Conservation (phyloP, 2,329 filamentous ascomycete genomes). For the Aspergillus luchuensis region DNA sequence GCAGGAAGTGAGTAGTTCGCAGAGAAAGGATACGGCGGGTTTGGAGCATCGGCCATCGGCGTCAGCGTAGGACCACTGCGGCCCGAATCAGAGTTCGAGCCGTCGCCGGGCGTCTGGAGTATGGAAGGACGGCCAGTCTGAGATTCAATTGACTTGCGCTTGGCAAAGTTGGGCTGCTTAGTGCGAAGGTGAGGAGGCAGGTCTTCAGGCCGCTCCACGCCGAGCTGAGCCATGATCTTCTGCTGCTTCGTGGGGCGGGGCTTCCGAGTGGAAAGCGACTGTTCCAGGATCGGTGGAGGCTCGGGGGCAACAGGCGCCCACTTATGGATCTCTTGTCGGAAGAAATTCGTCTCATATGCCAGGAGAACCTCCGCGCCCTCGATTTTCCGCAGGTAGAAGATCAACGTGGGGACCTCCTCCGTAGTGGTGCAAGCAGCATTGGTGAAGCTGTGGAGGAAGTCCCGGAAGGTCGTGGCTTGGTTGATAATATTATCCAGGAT, state of each 20-base stretch:
- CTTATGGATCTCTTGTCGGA: slow-evolving; percentile 91
- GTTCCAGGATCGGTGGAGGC: slow-evolving; percentile 80
- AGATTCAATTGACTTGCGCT: slow-evolving; percentile 68
- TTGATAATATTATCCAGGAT: slow-evolving; percentile 83
- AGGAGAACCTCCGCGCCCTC: slow-evolving; percentile 94
- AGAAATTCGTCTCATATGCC: slow-evolving; percentile 93
- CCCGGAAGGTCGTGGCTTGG: slow-evolving; percentile 79
- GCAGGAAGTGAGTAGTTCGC: slow-evolving; percentile 42
- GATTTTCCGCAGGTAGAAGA: slow-evolving; percentile 95
- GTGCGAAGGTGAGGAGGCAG: slow-evolving; percentile 79
- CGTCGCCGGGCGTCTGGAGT: slow-evolving; percentile 35
- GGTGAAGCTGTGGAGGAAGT: slow-evolving; percentile 77
- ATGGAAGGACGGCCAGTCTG: slow-evolving; percentile 31
- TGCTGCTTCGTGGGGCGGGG: slow-evolving; percentile 95
- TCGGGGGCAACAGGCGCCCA: slow-evolving; percentile 88
- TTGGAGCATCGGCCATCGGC: slow-evolving; percentile 33
- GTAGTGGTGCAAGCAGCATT: slow-evolving; percentile 78
- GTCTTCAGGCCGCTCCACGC: slow-evolving; percentile 87
- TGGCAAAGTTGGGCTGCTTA: slow-evolving; percentile 69
- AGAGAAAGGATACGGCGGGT: slow-evolving; percentile 40
- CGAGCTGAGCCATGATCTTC: slow-evolving; percentile 86
- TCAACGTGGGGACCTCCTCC: slow-evolving; percentile 83
- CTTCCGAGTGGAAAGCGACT: slow-evolving; percentile 89
- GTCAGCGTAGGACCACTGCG: slow-evolving; percentile 38
- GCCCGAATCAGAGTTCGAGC: slow-evolving; percentile 32